These are phyloP conservation scores for Saraca asoca DNA, from an alignment of 331 rosid species.

Conservation along the genomic window DNA sequence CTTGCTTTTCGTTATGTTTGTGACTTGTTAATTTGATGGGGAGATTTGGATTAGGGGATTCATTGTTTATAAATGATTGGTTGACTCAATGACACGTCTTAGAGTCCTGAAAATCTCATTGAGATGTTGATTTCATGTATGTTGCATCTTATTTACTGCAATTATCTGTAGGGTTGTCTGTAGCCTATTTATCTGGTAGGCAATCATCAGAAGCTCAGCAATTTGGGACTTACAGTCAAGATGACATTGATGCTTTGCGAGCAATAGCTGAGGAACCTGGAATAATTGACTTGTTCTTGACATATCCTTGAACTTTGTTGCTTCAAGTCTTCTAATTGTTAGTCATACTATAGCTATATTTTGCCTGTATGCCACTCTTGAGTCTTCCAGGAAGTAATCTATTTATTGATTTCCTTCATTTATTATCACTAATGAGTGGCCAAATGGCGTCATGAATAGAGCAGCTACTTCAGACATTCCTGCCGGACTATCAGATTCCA, in stretches of 20 bases:
- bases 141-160: constrained; percentile 25
- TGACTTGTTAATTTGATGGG: background rate
- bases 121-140: background rate
- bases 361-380: constrained; percentile 13
- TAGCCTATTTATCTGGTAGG: constrained; percentile 83
- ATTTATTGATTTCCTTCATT: constrained; percentile 57
- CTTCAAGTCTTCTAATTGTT: background rate
- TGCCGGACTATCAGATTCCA: constrained; percentile 58
- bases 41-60: background rate
- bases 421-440: constrained; percentile 85
- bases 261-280: constrained; percentile 96
- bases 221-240: constrained; percentile 79
- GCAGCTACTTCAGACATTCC: constrained; percentile 62
- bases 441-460: constrained; percentile 64
- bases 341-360: constrained; percentile 1
- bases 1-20: background rate
- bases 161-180: constrained; percentile 58
- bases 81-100: background rate
- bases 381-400: constrained; percentile 27
- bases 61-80: background rate
- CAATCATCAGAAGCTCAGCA: constrained; percentile 57
- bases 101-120: background rate
- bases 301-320: constrained; percentile 73
- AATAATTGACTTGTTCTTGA: constrained; percentile 70
- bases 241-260: constrained; percentile 82